Evolutionary conservation across 2,329 filamentous ascomycete genomes (phyloP).

Genomic region (Phyllosticta paracitricarpa): DNA sequence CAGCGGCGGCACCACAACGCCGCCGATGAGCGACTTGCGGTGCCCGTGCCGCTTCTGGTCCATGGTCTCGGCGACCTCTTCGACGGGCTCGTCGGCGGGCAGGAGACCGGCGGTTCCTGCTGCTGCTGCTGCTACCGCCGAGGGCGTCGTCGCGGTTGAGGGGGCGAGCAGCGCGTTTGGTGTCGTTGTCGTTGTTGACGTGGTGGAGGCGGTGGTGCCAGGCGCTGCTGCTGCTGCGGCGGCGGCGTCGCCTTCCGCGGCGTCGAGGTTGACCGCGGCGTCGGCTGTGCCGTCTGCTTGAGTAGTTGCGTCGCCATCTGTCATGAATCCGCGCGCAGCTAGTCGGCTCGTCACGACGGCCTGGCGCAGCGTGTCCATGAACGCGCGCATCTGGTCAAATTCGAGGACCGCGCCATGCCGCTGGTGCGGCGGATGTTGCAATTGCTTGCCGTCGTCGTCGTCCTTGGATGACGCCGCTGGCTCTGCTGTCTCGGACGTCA

Average conservation of each 20-base stretch:
- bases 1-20: conserved; percentile 15
- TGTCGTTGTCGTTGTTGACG: too few species aligned
- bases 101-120: not conserved
- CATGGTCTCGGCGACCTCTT: conserved; percentile 28
- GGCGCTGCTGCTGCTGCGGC: not conserved
- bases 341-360: conserved; percentile 41
- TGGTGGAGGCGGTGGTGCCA: not conserved
- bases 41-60: conserved; percentile 27
- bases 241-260: not conserved
- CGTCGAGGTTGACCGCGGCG: not conserved
- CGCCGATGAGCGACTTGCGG: conserved; percentile 34
- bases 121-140: conserved; percentile 12
- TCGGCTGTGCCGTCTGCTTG: conserved; percentile 14
- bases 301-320: conserved; percentile 22
- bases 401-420: conserved; percentile 20
- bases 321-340: conserved; percentile 28
- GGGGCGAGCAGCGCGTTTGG: conserved; percentile 2
- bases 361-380: conserved; percentile 59
- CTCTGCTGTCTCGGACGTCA: not conserved
- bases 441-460: not conserved
- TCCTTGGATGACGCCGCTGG: not conserved
- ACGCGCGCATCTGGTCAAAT: conserved; percentile 47
- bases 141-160: conserved; percentile 13
- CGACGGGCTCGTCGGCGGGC: conserved; percentile 16
- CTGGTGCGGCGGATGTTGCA: not conserved